Evolutionary conservation across 2,329 filamentous ascomycete genomes (phyloP).

Genomic region (Alternaria atra): DNA sequence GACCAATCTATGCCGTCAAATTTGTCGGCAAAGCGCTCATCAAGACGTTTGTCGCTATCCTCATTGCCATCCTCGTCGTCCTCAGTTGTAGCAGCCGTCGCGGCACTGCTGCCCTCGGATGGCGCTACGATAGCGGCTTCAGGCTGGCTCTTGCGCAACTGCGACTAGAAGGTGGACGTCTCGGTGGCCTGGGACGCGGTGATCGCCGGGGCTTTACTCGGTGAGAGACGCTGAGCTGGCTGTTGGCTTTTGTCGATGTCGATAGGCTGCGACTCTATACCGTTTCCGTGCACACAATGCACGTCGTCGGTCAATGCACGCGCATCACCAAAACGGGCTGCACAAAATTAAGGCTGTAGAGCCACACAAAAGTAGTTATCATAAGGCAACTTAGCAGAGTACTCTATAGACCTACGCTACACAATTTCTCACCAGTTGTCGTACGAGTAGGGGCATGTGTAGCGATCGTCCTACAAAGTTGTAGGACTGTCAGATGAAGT

Average conservation of each 20-base stretch:
- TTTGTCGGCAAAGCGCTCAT: constrained; percentile 7
- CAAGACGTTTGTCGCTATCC: not conserved
- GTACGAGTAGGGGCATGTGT: too few relatives aligned
- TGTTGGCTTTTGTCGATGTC: not conserved
- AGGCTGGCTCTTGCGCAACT: not conserved
- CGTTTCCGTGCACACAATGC: too few relatives aligned
- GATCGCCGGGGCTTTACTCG: not conserved
- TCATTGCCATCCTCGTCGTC: not conserved
- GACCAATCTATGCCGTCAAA: constrained; percentile 10
- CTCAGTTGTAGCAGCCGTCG: constrained; percentile 1
- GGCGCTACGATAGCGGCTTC: not conserved
- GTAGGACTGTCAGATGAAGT: too few relatives aligned
- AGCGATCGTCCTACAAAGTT: too few relatives aligned
- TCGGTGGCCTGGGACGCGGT: not conserved
- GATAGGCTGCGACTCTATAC: too few relatives aligned
- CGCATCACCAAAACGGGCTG: too few relatives aligned
- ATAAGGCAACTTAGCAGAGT: too few relatives aligned
- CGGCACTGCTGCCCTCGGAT: constrained; percentile 2
- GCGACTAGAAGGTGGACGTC: not conserved
- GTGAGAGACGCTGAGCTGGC: not conserved
- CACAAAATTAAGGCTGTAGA: too few relatives aligned
- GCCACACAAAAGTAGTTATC: too few relatives aligned
- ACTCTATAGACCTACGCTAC: too few relatives aligned
- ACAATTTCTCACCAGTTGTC: too few relatives aligned
- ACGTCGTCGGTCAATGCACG: too few relatives aligned